Percentiles rank a stretch among this genome's conserved stretches.
These are phyloP conservation scores for Candida ortonii DNA, from an alignment of 805 yeast genomes.

Conservation along the genomic window DNA sequence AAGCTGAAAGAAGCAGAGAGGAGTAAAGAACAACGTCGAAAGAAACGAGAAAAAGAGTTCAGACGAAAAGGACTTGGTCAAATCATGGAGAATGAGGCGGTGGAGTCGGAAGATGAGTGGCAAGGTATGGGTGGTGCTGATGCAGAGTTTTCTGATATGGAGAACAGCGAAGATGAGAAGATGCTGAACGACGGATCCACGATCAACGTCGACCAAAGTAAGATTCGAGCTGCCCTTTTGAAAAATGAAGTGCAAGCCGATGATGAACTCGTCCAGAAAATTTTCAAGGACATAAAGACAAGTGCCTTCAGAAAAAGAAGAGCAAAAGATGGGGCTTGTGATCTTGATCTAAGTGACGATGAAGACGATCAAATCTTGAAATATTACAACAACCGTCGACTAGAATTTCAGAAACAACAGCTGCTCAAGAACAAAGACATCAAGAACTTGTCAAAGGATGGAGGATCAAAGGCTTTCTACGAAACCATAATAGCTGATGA, in stretches of 20 bases:
- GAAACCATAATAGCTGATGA: conserved; percentile 51
- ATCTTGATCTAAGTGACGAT: conserved; percentile 69
- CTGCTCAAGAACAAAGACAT: conserved; percentile 42
- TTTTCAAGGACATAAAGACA: conserved; percentile 67
- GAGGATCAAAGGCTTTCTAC: conserved; percentile 64
- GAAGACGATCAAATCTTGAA: conserved; percentile 58
- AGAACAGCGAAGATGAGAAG: conserved; percentile 71
- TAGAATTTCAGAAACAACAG: conserved; percentile 47
- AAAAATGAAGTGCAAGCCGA: conserved; percentile 63
- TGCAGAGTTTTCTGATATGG: conserved; percentile 54
- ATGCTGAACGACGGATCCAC: conserved; percentile 72
- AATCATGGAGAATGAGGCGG: conserved; percentile 79
- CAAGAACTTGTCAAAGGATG: conserved; percentile 45
- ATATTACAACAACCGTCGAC: conserved; percentile 32
- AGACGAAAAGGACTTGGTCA: conserved; percentile 55
- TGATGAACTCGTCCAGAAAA: conserved; percentile 58
- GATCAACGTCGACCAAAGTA: conserved; percentile 54
- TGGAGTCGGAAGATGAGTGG: conserved; percentile 89
- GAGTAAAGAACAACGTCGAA: conserved; percentile 22
- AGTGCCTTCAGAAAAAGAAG: conserved; percentile 64
- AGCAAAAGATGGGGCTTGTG: conserved; percentile 50
- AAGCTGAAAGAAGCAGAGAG: conserved; percentile 25
- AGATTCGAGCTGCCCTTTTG: conserved; percentile 54
- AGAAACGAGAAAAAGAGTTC: conserved; percentile 45
- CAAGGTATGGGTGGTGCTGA: conserved; percentile 75